Evolutionary conservation across 768 basidiomycete species (phyloP), one percentile per base, ranked within the genome.

Genomic region (Pulveroboletus frians): DNA sequence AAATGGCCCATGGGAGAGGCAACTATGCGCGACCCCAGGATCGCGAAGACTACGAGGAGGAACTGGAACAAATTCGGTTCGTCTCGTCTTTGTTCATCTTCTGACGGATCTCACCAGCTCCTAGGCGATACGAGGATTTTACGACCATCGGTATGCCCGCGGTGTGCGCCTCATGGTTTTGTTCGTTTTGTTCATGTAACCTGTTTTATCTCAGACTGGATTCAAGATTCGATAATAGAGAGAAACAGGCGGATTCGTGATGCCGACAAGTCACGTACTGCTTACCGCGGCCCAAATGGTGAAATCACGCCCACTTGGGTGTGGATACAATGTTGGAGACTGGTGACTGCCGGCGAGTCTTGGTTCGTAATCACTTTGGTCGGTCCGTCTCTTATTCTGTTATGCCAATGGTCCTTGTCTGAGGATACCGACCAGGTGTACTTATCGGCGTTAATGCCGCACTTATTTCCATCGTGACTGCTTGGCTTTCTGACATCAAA

Each of bases 401-500:
- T 47, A 21, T 50, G 20, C 20, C 47, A 14, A 11, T 31, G 27
- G 34, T 9, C 14, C 6, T 42, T 37, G 30, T 40, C 37, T 58
- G 38, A 61, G 21, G 23, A 9, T 35, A 35, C 38, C 32, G 31
- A 39, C 31, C 61, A 95, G 95, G 95, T 10, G 76, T 92, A 21
- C 83, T 80, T 56, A 98, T 99, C 53, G 96, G 96, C 29, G 65
- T 92, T 36, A 96, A 91, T 58, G 92, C 93, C n/a, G 95, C 92
- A 9, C 67, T 98, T 45, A 93, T 96, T 44, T 92, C 93, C 27
- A 96, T 99, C 58, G 73, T 93, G 52, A 96, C 92, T 41, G 91
- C 89, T 69, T 99, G 96, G 96, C 79, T 99, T 20, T 92, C 93
- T 3, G 95, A 98, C 68, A 83, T 98, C 55, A 98, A 97, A 72